Percentiles rank a stretch among this genome's conserved stretches.
These are phyloP conservation scores for Psilocybe tampanensis DNA, from an alignment of 768 basidiomycete genomes.

Conservation along the genomic window DNA sequence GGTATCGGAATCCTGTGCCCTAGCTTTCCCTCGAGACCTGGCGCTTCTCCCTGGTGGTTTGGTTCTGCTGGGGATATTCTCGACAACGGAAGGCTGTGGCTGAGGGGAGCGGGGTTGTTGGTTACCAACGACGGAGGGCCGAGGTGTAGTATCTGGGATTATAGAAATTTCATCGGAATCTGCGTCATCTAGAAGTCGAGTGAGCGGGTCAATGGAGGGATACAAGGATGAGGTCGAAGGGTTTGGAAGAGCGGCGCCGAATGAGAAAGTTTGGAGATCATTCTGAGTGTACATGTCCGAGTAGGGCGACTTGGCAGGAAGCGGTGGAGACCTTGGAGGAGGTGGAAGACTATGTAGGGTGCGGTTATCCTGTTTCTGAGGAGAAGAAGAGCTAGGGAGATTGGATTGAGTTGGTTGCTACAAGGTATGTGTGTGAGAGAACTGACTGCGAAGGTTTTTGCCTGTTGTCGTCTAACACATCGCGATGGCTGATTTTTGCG, in stretches of 20 bases:
- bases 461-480: slow-evolving; percentile 15
- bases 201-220: slow-evolving; percentile 39
- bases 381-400: slow-evolving; percentile 10
- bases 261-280: slow-evolving; percentile 48
- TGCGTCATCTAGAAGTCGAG: slow-evolving; percentile 30
- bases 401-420: neutral
- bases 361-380: slow-evolving; percentile 6
- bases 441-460: slow-evolving; percentile 15
- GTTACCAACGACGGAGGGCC: slow-evolving; percentile 47
- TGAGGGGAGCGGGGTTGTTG: slow-evolving; percentile 32
- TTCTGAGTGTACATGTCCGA: slow-evolving; percentile 44
- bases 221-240: slow-evolving; percentile 29
- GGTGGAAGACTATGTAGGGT: slow-evolving; percentile 5
- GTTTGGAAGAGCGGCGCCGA: slow-evolving; percentile 42
- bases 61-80: slow-evolving; percentile 12
- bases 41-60: slow-evolving; percentile 5
- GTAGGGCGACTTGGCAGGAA: slow-evolving; percentile 14
- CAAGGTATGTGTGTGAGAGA: neutral
- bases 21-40: slow-evolving; percentile 14
- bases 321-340: slow-evolving; percentile 17
- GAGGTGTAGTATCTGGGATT: slow-evolving; percentile 49
- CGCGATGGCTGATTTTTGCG: slow-evolving; percentile 21
- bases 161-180: slow-evolving; percentile 39
- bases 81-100: slow-evolving; percentile 27
- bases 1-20: slow-evolving; percentile 35